Evolutionary conservation across 176 grass and related monocot species (phyloP).

Genomic region (Hyparrhenia diplandra): DNA sequence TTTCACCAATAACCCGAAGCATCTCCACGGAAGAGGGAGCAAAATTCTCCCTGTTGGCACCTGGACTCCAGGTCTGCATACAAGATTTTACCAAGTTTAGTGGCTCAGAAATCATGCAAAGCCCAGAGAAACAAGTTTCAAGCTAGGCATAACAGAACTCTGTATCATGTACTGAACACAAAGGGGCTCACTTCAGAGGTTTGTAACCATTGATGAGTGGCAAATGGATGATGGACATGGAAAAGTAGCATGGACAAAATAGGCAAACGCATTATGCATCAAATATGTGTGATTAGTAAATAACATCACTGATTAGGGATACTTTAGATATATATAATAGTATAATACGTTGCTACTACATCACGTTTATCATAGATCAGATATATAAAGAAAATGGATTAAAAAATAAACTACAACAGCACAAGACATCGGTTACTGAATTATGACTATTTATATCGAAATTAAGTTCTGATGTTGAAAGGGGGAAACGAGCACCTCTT

Average conservation of each 20-base stretch:
- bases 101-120: constrained; percentile 10
- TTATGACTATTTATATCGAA: constrained; percentile 17
- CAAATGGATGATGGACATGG: background rate
- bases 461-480: constrained; percentile 17
- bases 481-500: constrained; percentile 58
- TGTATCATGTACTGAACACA: background rate
- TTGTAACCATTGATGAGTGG: constrained; percentile 3
- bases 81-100: constrained; percentile 23
- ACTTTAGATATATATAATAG: background rate
- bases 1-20: constrained; percentile 87
- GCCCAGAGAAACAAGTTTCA: background rate
- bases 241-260: constrained; percentile 21
- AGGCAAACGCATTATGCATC: constrained; percentile 9
- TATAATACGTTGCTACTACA: background rate
- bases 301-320: background rate
- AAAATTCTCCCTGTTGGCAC: constrained; percentile 86
- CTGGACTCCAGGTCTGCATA: constrained; percentile 82
- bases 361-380: constrained; percentile 1
- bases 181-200: background rate
- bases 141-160: background rate
- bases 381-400: constrained; percentile 17
- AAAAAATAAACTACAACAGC: constrained; percentile 15
- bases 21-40: constrained; percentile 89
- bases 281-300: background rate
- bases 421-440: constrained; percentile 7